Conservation (phyloP, 176 grass and related monocot species). For the Carex cristatella region DNA sequence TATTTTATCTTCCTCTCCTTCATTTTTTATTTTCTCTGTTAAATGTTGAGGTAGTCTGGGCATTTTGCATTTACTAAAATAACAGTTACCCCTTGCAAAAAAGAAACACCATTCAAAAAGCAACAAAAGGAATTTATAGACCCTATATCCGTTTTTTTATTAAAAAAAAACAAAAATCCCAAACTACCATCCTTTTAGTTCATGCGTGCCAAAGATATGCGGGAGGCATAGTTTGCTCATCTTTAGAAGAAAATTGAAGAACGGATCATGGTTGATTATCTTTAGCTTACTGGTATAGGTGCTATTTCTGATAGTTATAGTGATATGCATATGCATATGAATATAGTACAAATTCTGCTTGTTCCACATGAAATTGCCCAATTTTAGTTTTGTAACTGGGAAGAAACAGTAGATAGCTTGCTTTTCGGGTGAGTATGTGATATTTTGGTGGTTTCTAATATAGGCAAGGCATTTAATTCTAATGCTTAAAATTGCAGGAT, state of each 20-base stretch:
- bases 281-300: neutral
- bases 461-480: neutral
- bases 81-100: neutral
- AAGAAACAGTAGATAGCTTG: neutral
- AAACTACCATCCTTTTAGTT: neutral
- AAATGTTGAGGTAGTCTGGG: neutral
- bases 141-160: neutral
- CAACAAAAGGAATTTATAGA: neutral
- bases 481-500: constrained; percentile 45
- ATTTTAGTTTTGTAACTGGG: neutral
- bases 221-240: neutral
- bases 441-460: neutral
- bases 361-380: neutral
- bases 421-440: neutral
- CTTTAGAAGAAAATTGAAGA: constrained; percentile 3
- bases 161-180: neutral
- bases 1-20: neutral
- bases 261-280: neutral
- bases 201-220: neutral
- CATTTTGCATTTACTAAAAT: neutral
- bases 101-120: neutral
- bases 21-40: constrained; percentile 7
- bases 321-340: neutral
- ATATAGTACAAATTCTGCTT: neutral
- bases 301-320: neutral